Conservation (phyloP, 2,329 filamentous ascomycete genomes). For the Trichoderma polysporum region DNA sequence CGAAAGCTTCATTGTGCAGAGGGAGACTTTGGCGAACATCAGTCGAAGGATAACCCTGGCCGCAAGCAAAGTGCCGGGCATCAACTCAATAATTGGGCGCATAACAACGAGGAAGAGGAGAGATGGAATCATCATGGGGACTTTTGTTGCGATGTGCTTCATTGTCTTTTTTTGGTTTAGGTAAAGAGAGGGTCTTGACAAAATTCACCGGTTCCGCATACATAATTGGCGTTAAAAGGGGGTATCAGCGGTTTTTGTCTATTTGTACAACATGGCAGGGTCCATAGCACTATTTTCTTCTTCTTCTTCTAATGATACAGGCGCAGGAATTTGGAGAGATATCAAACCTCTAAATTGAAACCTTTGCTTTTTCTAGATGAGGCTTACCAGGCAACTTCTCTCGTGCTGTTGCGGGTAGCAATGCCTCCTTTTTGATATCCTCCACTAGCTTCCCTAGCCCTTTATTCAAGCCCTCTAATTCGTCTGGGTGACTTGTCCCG, state of each 20-base stretch:
- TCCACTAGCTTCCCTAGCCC: constrained; percentile 62
- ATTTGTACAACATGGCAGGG: constrained; percentile 35
- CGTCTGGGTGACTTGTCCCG: constrained; percentile 62
- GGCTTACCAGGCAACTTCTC: constrained; percentile 36
- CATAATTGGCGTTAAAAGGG: constrained; percentile 35
- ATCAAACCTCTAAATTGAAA: constrained; percentile 25
- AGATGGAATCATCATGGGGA: constrained; percentile 89
- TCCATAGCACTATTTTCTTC: constrained; percentile 17
- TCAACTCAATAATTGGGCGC: constrained; percentile 86
- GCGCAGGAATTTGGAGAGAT: constrained; percentile 10
- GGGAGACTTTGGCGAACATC: constrained; percentile 84
- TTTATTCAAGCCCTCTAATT: constrained; percentile 65
- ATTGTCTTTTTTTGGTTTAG: constrained; percentile 79
- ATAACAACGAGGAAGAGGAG: constrained; percentile 94
- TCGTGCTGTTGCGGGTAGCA: constrained; percentile 35
- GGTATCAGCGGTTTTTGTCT: constrained; percentile 38
- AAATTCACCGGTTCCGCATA: constrained; percentile 20
- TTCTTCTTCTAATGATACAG: constrained; percentile 25
- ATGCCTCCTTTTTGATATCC: constrained; percentile 49
- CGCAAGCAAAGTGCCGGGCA: constrained; percentile 86
- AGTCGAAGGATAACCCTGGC: constrained; percentile 87
- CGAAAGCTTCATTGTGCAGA: constrained; percentile 82
- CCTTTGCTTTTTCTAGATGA: constrained; percentile 32
- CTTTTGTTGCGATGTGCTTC: constrained; percentile 90
- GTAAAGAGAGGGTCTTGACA: constrained; percentile 41